A percentile compares a stretch with the other conserved stretches of the same genome.
phyloP scores from a whole-genome alignment of 2,329 filamentous ascomycete species.

The Microdochium bolleyi region DNA sequence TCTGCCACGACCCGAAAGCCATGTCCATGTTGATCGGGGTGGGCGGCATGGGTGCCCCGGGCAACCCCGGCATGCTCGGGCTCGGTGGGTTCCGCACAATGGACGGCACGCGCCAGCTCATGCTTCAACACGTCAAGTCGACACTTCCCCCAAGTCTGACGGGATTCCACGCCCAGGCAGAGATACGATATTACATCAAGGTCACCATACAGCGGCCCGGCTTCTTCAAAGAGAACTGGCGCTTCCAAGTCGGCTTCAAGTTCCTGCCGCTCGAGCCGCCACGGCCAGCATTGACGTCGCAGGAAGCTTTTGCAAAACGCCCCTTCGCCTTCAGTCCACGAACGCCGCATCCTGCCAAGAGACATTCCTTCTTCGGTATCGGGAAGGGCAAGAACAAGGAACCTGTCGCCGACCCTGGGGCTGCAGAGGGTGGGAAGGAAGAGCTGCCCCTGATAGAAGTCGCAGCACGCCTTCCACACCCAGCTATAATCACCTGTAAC shows the following conservation, averaged over 20 bases:
- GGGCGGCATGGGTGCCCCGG: slow-evolving; percentile 38
- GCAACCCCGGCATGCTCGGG: slow-evolving; percentile 33
- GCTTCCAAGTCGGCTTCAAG: slow-evolving; percentile 62
- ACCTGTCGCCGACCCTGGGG: slow-evolving; percentile 11
- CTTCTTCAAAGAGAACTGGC: slow-evolving; percentile 84
- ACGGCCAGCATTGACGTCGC: slow-evolving; percentile 54
- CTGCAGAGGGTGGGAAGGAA: slow-evolving; percentile 15
- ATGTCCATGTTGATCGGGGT: slow-evolving; percentile 46
- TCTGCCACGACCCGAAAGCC: slow-evolving; percentile 48
- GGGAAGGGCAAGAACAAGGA: slow-evolving; percentile 18
- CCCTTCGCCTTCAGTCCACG: slow-evolving; percentile 49
- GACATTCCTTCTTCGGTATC: slow-evolving; percentile 54
- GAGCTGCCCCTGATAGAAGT: slow-evolving; percentile 67
- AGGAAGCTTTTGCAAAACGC: slow-evolving; percentile 79
- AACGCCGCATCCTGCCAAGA: slow-evolving; percentile 21
- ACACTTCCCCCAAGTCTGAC: slow-evolving; percentile 83
- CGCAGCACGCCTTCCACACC: slow-evolving; percentile 74
- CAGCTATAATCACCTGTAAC: slow-evolving; percentile 83
- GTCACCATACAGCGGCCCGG: slow-evolving; percentile 87
- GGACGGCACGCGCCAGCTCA: slow-evolving; percentile 55
- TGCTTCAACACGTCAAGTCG: slow-evolving; percentile 66
- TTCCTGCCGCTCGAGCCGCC: slow-evolving; percentile 93
- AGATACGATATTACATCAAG: slow-evolving; percentile 92
- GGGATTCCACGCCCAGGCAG: slow-evolving; percentile 80
- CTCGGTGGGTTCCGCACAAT: slow-evolving; percentile 49